Evolutionary conservation across 2,329 filamentous ascomycete species (phyloP), one percentile per base, ranked within the genome.

Genomic region (Fusarium sublunatum): DNA sequence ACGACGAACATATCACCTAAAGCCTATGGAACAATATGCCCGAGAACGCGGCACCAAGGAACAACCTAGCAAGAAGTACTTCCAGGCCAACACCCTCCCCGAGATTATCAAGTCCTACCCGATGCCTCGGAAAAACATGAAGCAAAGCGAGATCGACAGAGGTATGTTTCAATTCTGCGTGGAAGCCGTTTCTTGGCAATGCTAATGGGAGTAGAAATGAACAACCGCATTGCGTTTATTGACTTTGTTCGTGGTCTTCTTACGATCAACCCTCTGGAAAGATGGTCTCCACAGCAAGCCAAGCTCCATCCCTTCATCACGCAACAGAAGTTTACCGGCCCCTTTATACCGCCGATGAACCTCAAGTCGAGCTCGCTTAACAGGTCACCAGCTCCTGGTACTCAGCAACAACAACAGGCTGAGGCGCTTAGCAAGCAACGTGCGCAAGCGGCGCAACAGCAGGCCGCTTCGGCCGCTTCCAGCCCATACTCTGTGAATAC

Each of bases 81-180:
- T 99, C 80, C 91, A 94, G 70, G 93, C 93, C 32, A 97, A 88
- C 36, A 96, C 93, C 2, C 80, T 99, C 49, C 94, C 94, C 5
- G 95, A 99, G 67, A 99, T 99, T 65, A 98, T 99, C 79, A 92
- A 96, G 75, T 93, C 91, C 53, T 99, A 99, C 74, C 91, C 95
- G 6, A 97, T 99, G 94, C 95, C 95, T 43, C 86, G 95, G 72
- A 99, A 99, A 81, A 97, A 97, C 73, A 99, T 99, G 95, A 99
- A 99, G 81, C 93, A 91, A 76, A 91, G 88, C 69, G 95, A 99
- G 78, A 90, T 99, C 65, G 95, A 99, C 71, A 83, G 95, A 91
- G 95, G 95, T 97, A 82, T 35, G 70, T 15, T 15, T n/a, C 10
- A 22, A 36, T 9, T 32, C 2, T 15, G 10, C 29, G 9, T 4